phyloP scores from a whole-genome alignment of 2,329 filamentous ascomycete genomes.

The Diplodia seriata region DNA sequence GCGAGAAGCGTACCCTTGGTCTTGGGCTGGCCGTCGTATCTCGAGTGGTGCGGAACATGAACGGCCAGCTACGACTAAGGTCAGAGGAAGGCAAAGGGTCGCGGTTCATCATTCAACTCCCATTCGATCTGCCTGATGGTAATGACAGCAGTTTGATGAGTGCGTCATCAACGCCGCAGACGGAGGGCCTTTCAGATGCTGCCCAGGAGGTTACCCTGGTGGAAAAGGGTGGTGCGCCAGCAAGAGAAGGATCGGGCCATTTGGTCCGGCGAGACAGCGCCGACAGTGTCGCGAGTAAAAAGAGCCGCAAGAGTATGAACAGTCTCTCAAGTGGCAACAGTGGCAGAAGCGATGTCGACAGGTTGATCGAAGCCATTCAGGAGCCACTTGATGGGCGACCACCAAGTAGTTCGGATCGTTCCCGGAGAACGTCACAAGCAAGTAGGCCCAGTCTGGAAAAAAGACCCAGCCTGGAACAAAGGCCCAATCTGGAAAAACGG shows the following conservation, averaged over 20 bases:
- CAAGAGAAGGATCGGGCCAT: background rate
- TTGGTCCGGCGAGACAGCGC: conserved; percentile 43
- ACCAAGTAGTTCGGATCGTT: background rate
- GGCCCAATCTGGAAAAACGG: conserved; percentile 9
- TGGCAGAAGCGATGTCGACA: conserved; percentile 68
- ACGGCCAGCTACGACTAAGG: conserved; percentile 82
- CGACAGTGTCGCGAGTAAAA: conserved; percentile 59
- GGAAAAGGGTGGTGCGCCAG: conserved; percentile 38
- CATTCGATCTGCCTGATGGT: conserved; percentile 69
- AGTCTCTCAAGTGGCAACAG: conserved; percentile 51
- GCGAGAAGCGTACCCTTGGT: conserved; percentile 66
- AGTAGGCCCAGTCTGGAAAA: background rate
- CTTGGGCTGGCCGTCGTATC: conserved; percentile 89
- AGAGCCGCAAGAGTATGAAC: conserved; percentile 56
- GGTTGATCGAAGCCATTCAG: conserved; percentile 75
- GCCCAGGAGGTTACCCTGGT: conserved; percentile 69
- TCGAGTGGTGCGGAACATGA: conserved; percentile 86
- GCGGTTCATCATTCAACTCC: conserved; percentile 79
- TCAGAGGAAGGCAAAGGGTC: conserved; percentile 84
- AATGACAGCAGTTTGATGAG: conserved; percentile 33
- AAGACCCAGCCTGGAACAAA: too few species aligned
- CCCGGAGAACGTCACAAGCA: background rate
- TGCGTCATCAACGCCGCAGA: conserved; percentile 38
- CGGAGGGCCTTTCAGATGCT: conserved; percentile 33
- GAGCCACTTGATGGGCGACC: conserved; percentile 54